These are phyloP conservation scores for Priceomyces medius DNA, from an alignment of 805 yeast genomes.

Conservation along the genomic window DNA sequence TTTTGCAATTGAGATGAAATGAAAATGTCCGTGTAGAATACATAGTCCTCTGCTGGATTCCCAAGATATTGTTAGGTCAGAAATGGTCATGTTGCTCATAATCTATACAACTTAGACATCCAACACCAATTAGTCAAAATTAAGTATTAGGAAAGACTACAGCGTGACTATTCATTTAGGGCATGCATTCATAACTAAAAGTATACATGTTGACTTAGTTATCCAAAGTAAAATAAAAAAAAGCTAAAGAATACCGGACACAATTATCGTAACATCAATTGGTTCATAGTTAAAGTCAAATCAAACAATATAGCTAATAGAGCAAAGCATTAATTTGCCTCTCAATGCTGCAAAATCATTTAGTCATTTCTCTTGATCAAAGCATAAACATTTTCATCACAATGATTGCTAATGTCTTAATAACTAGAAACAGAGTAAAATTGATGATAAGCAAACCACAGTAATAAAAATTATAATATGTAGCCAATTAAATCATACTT, in stretches of 20 bases:
- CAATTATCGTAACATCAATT: not conserved
- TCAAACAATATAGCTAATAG: not conserved
- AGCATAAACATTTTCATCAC: not conserved
- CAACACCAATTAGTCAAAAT: no score
- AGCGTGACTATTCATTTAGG: not conserved
- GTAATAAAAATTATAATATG: conserved; percentile 3
- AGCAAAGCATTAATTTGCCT: not conserved
- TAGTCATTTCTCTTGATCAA: no score
- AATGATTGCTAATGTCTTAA: not conserved
- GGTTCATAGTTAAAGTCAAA: conserved; percentile 1
- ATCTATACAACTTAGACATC: no score
- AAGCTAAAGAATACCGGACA: not conserved
- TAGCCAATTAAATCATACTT: not conserved
- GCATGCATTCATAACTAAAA: not conserved
- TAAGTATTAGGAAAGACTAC: no score
- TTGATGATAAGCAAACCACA: not conserved
- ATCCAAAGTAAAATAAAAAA: no score
- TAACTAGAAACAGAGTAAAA: not conserved
- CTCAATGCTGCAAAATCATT: not conserved
- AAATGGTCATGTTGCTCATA: no score
- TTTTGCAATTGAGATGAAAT: no score
- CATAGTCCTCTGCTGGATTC: no score
- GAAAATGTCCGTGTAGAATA: no score
- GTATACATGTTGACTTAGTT: not conserved
- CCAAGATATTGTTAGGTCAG: no score